A percentile compares a stretch with the other conserved stretches of the same genome.
Conservation (phyloP, 441 rosid genomes). For the Aleurites moluccanus region DNA sequence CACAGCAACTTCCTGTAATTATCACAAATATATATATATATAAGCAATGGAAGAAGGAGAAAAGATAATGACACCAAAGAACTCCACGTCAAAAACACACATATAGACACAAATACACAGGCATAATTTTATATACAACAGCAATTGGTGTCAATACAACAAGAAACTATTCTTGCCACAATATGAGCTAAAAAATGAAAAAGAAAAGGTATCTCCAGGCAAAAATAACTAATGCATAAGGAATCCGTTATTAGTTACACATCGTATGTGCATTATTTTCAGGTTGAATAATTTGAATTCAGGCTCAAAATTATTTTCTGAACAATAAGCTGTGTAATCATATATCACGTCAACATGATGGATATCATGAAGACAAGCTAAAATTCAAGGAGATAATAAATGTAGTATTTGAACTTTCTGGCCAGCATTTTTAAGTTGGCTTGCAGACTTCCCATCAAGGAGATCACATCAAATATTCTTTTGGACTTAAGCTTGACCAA, state of each 20-base stretch:
- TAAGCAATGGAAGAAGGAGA: background rate
- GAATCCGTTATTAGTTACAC: background rate
- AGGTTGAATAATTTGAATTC: background rate
- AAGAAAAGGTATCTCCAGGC: background rate
- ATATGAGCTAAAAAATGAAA: background rate
- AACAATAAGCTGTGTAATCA: background rate
- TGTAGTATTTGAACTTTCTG: background rate
- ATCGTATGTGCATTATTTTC: background rate
- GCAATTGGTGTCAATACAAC: background rate
- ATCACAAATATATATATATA: slow-evolving; percentile 13
- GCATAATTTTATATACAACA: background rate
- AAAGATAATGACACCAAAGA: background rate
- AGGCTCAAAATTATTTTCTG: background rate
- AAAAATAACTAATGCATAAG: background rate
- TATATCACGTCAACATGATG: background rate
- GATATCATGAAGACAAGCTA: background rate
- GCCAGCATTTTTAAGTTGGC: background rate
- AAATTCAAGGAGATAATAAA: background rate
- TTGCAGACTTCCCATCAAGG: background rate
- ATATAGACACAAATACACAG: background rate
- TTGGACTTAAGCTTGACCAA: background rate
- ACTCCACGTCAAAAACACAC: background rate
- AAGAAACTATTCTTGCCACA: background rate
- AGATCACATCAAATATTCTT: background rate
- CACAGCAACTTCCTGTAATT: slow-evolving; percentile 96